Evolutionary conservation across 1,139 yeast genomes (phyloP), one percentile per base, ranked within the genome.

Genomic region (Yamadazyma atmosphaerica): DNA sequence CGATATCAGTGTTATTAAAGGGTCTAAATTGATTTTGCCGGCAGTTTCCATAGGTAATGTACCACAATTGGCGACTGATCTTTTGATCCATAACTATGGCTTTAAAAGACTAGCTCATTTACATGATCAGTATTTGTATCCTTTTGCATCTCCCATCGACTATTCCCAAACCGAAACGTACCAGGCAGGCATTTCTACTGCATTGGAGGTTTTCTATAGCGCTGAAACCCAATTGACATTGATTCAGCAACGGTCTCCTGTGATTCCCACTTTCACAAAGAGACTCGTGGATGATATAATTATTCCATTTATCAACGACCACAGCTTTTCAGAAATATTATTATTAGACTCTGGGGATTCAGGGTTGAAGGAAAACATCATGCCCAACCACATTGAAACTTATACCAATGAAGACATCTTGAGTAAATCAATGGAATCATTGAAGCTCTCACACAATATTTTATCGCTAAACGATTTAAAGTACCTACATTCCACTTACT

Each of bases 11-110:
- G 9, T 23, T 9, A 12, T 19, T n/a, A 13, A 31, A n/a, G 33
- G 15, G 5, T 46, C 66, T 8, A 59, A 61, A 1, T 56, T 88
- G 14, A 56, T 90, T 1, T 42, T 92, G 2, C 98, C 98, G 0
- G 64, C 90, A 0, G 86, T 92, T 0, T 81, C 96, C 3, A 76
- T 88, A 13, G 98, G 95, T 4, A 92, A 90, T 55, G 85, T 89
- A 3, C 95, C 98, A 0, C 98, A 92, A 58, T 66, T 90, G 38
- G 65, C 94, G 0, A 63, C 79, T 4, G 98, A 90, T 59, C 67
- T 90, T 28, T 63, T 92, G 29, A 65, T 89, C 13, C 86, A 84
- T 51, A 81, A 85, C 2, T 64, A 74, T 25, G 69, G 67, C 1
- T 75, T 84, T 41, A 46, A 61, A 37, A 74, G 73, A 34, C 66